A percentile compares a stretch with the other conserved stretches of the same genome.
phyloP scores from a whole-genome alignment of 2,329 filamentous ascomycete genomes.

The Diaporthe capsici region DNA sequence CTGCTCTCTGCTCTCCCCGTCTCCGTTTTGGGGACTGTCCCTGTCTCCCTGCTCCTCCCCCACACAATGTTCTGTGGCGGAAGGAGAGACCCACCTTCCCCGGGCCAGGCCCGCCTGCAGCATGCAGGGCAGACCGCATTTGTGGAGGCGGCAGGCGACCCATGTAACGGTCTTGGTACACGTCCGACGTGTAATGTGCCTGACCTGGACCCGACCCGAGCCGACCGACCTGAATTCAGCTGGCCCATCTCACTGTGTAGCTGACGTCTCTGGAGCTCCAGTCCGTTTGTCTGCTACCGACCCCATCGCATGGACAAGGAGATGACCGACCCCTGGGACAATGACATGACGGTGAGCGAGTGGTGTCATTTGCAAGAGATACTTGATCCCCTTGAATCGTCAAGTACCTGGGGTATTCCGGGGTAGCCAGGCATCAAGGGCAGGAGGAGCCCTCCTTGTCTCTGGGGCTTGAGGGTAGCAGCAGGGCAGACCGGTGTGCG shows the following conservation, averaged over 20 bases:
- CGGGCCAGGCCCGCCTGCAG: conserved; percentile 12
- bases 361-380: conserved; percentile 2
- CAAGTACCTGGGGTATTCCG: background rate
- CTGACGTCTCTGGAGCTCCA: background rate
- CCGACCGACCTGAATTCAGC: background rate
- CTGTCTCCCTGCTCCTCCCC: background rate
- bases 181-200: background rate
- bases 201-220: conserved; percentile 11
- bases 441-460: background rate
- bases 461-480: background rate
- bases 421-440: conserved; percentile 6
- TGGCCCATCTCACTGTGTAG: background rate
- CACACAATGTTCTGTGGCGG: conserved; percentile 1
- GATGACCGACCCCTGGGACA: background rate
- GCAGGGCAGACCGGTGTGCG: conserved; percentile 21
- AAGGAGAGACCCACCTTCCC: conserved; percentile 23
- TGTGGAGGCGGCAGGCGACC: conserved; percentile 20
- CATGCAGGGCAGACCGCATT: background rate
- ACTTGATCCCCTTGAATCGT: background rate
- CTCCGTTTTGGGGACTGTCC: conserved; percentile 1
- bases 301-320: background rate
- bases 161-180: background rate
- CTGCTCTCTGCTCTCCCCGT: background rate
- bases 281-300: background rate
- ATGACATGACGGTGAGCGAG: conserved; percentile 6